Evolutionary conservation across 495 filamentous ascomycete species (phyloP).

Genomic region (Xylaria palmicola): DNA sequence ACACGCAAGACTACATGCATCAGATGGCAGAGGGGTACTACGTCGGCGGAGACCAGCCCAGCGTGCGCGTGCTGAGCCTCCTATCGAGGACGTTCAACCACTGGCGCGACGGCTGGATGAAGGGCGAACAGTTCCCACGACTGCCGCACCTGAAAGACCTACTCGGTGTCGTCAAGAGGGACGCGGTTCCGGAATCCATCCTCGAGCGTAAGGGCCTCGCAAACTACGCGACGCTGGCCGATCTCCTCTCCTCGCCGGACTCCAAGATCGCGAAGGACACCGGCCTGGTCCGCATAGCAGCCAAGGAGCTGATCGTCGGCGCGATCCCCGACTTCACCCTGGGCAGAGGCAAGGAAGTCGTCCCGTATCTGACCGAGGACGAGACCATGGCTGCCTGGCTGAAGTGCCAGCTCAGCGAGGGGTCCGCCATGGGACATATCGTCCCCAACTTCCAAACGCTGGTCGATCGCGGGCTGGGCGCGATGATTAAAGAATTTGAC

Average conservation of each 20-base stretch:
- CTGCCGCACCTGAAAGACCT: constrained; percentile 14
- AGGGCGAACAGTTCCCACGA: constrained; percentile 6
- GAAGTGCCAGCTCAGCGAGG: constrained; percentile 6
- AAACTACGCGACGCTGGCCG: constrained; percentile 4
- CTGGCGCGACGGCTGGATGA: constrained; percentile 19
- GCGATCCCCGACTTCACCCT: constrained; percentile 16
- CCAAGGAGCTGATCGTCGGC: constrained; percentile 13
- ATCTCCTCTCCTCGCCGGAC: constrained; percentile 14
- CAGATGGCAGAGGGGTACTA: constrained; percentile 13
- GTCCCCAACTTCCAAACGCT: constrained; percentile 15
- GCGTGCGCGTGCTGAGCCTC: constrained; percentile 13
- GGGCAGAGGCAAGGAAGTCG: constrained; percentile 15
- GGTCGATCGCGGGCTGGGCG: constrained; percentile 6
- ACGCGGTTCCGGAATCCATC: constrained; percentile 7
- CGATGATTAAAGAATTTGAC: constrained; percentile 1
- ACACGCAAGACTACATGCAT: constrained; percentile 17
- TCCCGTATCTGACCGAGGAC: constrained; percentile 8
- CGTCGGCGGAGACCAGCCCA: constrained; percentile 1
- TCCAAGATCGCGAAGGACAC: constrained; percentile 7
- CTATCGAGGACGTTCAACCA: constrained; percentile 14
- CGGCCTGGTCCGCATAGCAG: constrained; percentile 8
- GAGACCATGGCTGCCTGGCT: constrained; percentile 11
- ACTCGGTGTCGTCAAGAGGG: background rate
- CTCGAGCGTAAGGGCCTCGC: constrained; percentile 14
- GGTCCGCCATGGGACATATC: constrained; percentile 12